A percentile compares a stretch with the other conserved stretches of the same genome.
Evolutionary conservation across 192 early-diverging fungal species (phyloP).

Genomic region (Chytriomyces confervae): DNA sequence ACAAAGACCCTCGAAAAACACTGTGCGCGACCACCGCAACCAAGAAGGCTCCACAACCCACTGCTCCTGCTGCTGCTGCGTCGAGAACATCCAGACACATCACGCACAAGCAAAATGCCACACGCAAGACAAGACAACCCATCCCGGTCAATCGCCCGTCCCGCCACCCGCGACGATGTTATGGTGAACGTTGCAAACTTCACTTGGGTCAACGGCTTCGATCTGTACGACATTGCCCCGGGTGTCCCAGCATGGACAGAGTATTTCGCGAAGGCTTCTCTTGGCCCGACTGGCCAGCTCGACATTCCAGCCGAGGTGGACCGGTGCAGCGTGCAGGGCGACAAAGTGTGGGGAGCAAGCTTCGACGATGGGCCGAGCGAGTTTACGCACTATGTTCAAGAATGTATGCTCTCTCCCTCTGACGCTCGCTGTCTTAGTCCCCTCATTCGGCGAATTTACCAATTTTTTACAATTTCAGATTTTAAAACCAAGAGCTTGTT

Average conservation of each 20-base stretch:
- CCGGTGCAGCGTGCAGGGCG: background rate
- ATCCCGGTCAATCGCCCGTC: too few relatives aligned
- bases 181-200: too few relatives aligned
- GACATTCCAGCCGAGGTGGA: background rate
- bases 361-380: background rate
- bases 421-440: background rate
- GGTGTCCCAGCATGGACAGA: background rate
- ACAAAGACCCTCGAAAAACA: too few relatives aligned
- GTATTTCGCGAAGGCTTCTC: background rate
- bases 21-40: too few relatives aligned
- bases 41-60: too few relatives aligned
- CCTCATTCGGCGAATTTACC: background rate
- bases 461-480: background rate
- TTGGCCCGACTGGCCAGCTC: background rate
- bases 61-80: too few relatives aligned
- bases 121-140: too few relatives aligned
- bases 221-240: too few relatives aligned
- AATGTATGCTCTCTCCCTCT: background rate
- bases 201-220: too few relatives aligned
- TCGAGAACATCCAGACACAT: too few relatives aligned
- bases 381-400: slow-evolving; percentile 4
- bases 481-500: slow-evolving; percentile 50
- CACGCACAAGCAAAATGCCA: too few relatives aligned
- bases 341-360: background rate
- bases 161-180: too few relatives aligned